Evolutionary conservation across 768 basidiomycete species (phyloP), one percentile per base, ranked within the genome.

Genomic region (Trichaptum fuscoviolaceum): DNA sequence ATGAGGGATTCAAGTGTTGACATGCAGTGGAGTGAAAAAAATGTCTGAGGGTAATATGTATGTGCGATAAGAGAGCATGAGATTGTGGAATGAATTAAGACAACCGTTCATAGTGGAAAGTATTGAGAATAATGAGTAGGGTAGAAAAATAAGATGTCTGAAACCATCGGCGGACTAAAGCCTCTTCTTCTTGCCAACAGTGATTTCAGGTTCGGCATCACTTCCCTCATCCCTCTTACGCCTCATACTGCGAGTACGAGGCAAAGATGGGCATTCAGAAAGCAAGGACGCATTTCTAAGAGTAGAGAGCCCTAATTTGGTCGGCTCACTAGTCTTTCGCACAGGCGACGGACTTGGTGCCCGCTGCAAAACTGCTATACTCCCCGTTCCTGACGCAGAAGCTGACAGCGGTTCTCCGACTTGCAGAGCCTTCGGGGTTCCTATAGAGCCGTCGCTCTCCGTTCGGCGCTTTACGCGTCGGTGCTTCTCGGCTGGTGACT

Each of bases 401-500:
- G 25, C 15, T 9, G 59, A 25, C 1, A 34, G 15, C 17, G 15
- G 10, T 12, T 61, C 59, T 12, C 59, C 30, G 3, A 24, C 9
- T 23, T 25, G 24, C 6, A 24, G 23, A 18, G 30, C 3, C 24
- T 34, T 61, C 12, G 59, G 30, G 4, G 59, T 34, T 17, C 59
- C 59, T 25, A 25, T 6, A 12, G 59, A 25, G 30, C 30, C 59
- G 3, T 25, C 25, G 59, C 59, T 61, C 23, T 61, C 23, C 59
- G 25, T 61, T 23, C 59, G 42, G 5, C 20, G 42, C 10, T 52
- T 61, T 15, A 24, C 15, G 24, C 59, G 59, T 24, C 59, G 24
- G 15, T 61, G 59, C 30, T 5, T 34, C 15, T 67, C 62, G 35
- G 75, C 70, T 36, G 80, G 81, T 63, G 78, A 78, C 24, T 67